Evolutionary conservation across 768 basidiomycete species (phyloP).

Genomic region (Podaxis carcinomalis): DNA sequence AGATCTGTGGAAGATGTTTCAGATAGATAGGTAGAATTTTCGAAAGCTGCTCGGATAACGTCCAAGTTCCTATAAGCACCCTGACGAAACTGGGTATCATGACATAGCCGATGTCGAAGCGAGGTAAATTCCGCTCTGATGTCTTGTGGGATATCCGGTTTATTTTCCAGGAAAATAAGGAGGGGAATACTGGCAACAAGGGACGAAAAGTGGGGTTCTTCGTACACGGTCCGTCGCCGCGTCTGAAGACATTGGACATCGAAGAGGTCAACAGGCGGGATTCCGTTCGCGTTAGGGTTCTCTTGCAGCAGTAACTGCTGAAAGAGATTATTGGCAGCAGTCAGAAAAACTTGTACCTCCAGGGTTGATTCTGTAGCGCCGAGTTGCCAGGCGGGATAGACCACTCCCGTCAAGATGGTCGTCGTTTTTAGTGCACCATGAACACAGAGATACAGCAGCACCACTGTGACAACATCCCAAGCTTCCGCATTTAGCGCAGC

Average conservation of each 20-base stretch:
- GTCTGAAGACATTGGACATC: conserved; percentile 70
- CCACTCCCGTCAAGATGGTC: conserved; percentile 66
- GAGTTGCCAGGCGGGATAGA: conserved; percentile 75
- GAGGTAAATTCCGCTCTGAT: conserved; percentile 44
- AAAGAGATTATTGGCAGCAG: conserved; percentile 61
- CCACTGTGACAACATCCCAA: conserved; percentile 63
- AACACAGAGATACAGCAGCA: conserved; percentile 60
- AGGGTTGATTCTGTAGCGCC: conserved; percentile 38
- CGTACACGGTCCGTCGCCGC: conserved; percentile 63
- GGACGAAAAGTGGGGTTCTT: conserved; percentile 57
- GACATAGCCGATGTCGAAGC: conserved; percentile 58
- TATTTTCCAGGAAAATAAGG: conserved; percentile 69
- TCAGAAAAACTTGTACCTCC: conserved; percentile 46
- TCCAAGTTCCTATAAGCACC: conserved; percentile 75
- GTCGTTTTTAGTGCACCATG: conserved; percentile 69
- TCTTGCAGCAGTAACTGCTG: conserved; percentile 53
- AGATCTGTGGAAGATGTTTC: conserved; percentile 42
- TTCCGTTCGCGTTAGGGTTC: conserved; percentile 33
- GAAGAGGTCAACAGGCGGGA: conserved; percentile 46
- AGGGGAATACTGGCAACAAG: conserved; percentile 64
- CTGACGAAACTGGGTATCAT: conserved; percentile 64
- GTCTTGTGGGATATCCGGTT: conserved; percentile 42
- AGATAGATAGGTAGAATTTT: conserved; percentile 50
- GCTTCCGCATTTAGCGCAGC: conserved; percentile 52
- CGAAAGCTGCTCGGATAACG: conserved; percentile 65